phyloP scores from a whole-genome alignment of 2,329 filamentous ascomycete genomes.

The Botrytis sinoallii region DNA sequence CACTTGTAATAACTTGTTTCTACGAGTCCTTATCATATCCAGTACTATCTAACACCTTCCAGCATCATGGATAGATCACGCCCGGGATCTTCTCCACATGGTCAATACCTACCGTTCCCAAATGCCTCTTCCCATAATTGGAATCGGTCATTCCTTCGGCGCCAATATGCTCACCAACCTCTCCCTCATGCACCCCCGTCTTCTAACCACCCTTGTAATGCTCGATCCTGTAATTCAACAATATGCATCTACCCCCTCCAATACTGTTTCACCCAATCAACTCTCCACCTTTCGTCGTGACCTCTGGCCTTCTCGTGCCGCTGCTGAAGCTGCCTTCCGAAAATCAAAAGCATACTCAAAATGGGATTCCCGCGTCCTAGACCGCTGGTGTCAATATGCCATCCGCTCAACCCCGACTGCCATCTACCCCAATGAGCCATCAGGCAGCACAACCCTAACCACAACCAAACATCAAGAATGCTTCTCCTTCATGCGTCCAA shows the following conservation, averaged over 20 bases:
- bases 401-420: conserved; percentile 69
- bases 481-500: conserved; percentile 68
- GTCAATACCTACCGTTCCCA: conserved; percentile 77
- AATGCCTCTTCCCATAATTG: conserved; percentile 75
- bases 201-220: conserved; percentile 71
- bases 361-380: conserved; percentile 80
- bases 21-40: neutral
- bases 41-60: conserved; percentile 37
- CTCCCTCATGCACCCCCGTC: conserved; percentile 73
- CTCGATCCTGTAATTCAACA: conserved; percentile 78
- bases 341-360: conserved; percentile 71
- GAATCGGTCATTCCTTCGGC: conserved; percentile 86
- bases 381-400: conserved; percentile 69
- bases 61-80: conserved; percentile 79
- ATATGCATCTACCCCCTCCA: conserved; percentile 42
- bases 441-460: conserved; percentile 61
- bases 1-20: neutral
- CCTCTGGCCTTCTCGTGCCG: conserved; percentile 72
- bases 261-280: conserved; percentile 45
- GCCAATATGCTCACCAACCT: conserved; percentile 70
- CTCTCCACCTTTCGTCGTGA: conserved; percentile 73
- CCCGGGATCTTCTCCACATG: conserved; percentile 77
- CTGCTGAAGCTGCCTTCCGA: conserved; percentile 64
- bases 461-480: conserved; percentile 90
- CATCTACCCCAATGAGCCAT: conserved; percentile 47